Evolutionary conservation across 2,329 filamentous ascomycete species (phyloP).

Genomic region (Calonectria henricotiae): DNA sequence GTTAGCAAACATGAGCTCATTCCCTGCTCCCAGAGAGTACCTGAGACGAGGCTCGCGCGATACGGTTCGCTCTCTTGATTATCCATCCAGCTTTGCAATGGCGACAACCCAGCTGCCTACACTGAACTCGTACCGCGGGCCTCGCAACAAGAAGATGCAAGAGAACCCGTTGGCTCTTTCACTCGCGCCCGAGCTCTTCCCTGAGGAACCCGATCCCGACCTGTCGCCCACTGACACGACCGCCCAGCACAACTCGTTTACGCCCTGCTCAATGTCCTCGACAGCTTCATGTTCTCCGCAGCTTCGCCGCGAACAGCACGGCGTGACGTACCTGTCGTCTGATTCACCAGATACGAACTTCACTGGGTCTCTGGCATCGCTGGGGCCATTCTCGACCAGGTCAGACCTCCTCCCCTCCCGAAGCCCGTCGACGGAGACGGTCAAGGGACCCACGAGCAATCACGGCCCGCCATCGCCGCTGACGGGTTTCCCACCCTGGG

Average conservation of each 20-base stretch:
- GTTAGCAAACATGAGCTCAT: slow-evolving; percentile 21
- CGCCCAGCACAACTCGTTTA: neutral
- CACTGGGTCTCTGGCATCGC: slow-evolving; percentile 2
- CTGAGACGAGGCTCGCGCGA: slow-evolving; percentile 17
- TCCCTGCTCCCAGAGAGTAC: neutral
- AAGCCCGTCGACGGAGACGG: slow-evolving; percentile 43
- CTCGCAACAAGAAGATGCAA: neutral
- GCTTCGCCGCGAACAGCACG: neutral
- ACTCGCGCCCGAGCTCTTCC: neutral
- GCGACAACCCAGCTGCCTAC: neutral
- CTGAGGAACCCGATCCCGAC: neutral
- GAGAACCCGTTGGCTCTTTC: neutral
- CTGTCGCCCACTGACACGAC: neutral
- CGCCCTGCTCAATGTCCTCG: neutral
- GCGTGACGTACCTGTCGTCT: neutral
- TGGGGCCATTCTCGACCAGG: neutral
- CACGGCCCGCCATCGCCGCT: slow-evolving; percentile 43
- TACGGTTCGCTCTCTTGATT: slow-evolving; percentile 25
- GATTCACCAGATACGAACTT: neutral
- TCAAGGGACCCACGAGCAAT: slow-evolving; percentile 41
- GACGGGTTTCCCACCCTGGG: slow-evolving; percentile 53
- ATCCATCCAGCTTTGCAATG: slow-evolving; percentile 3
- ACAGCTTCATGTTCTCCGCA: neutral
- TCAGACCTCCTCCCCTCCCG: slow-evolving; percentile 18
- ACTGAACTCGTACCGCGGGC: neutral